These are phyloP conservation scores for Cadophora malorum DNA, from an alignment of 2,329 filamentous ascomycete genomes.

Conservation along the genomic window DNA sequence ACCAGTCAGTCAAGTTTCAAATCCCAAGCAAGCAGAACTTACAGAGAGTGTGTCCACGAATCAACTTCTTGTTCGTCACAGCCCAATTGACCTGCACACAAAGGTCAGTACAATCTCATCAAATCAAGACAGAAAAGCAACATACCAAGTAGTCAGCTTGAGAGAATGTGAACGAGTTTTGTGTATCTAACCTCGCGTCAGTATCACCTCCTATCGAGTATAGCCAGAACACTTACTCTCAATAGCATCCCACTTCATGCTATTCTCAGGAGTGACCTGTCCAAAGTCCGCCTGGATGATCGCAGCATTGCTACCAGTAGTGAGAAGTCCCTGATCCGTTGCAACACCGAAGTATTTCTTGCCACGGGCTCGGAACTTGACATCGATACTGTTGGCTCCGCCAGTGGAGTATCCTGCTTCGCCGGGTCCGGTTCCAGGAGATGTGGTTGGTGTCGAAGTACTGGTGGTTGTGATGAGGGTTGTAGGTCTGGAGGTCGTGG, in stretches of 20 bases:
- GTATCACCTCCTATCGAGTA: not conserved
- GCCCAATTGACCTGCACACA: conserved; percentile 69
- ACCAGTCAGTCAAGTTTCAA: not conserved
- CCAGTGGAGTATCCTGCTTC: conserved; percentile 29
- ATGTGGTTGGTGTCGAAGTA: conserved; percentile 4
- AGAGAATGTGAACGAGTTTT: conserved; percentile 57
- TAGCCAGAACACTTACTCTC: conserved; percentile 45
- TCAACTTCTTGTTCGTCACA: conserved; percentile 58
- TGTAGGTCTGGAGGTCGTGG: conserved; percentile 9
- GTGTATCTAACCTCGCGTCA: conserved; percentile 18
- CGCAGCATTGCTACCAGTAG: conserved; percentile 55
- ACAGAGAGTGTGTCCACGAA: conserved; percentile 65
- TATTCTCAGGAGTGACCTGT: conserved; percentile 71
- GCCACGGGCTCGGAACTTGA: conserved; percentile 64
- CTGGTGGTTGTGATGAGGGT: conserved; percentile 21
- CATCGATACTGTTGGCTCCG: conserved; percentile 55
- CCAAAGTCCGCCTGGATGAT: conserved; percentile 68
- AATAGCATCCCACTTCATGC: conserved; percentile 71
- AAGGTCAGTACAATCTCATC: conserved; percentile 43
- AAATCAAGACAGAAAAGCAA: not conserved
- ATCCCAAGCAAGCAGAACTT: not conserved
- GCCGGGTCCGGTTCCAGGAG: conserved; percentile 10
- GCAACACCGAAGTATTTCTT: conserved; percentile 70
- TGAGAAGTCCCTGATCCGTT: conserved; percentile 60
- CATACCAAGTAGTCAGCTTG: conserved; percentile 66